Evolutionary conservation across 345 rosid genomes (phyloP), one percentile per base, ranked within the genome.

Genomic region (Salix exigua): DNA sequence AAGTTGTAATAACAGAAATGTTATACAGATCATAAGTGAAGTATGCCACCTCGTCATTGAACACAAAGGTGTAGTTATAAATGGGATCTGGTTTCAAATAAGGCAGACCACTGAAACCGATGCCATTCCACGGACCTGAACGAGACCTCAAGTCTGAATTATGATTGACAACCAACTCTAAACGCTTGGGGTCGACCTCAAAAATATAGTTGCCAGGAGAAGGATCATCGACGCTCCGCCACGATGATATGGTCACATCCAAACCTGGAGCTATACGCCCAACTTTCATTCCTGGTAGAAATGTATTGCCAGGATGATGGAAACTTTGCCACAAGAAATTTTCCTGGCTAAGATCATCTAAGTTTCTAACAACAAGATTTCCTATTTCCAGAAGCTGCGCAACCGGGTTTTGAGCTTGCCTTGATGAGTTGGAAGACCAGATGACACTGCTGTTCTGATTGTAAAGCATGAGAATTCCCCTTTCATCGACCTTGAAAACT

Each of bases 321-420:
- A 76, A 76, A 42, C 79, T 76, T 17, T 76, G 74, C 79, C 79
- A 76, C 1, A 69, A 12, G 26, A 28, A 60, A 13, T 58, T 61
- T 35, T 60, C 79, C 25, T 10, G 67, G 25, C 14, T 58, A 0
- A 21, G 10, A 30, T 62, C 68, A 4, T 61, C 50, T 2, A 17
- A 9, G 40, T 42, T 12, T 16, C 50, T 76, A 19, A 76, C 21
- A 2, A 70, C 74, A 42, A 76, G 66, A 61, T 76, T 76, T 9
- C 71, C 71, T 9, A 7, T 37, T 17, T 68, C 71, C 71, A 68
- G 5, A 68, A 68, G 71, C 51, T 74, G 70, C 16, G 62, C 77
- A 21, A 74, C 62, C 5, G 77, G 71, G 25, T 65, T 66, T 16
- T 0, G 26, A 21, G 7, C 61, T 44, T 28, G 38, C 13, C 42